Evolutionary conservation across 345 rosid species (phyloP).

Genomic region (Hibiscus mutabilis): DNA sequence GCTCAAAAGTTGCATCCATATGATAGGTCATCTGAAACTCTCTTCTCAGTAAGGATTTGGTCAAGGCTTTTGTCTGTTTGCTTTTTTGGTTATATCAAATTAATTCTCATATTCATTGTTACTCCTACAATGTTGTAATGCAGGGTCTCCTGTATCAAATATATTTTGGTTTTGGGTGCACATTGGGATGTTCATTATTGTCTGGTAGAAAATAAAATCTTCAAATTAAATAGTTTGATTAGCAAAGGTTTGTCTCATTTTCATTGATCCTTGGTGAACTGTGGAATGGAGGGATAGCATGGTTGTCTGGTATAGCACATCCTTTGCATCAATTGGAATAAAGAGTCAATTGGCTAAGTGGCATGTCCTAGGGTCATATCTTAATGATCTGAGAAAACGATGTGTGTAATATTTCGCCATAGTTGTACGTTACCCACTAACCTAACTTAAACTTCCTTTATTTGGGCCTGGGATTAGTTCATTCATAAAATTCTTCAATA

Average conservation of each 20-base stretch:
- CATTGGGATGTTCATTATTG: background rate
- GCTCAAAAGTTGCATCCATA: conserved; percentile 70
- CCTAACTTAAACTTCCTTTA: background rate
- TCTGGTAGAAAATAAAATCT: background rate
- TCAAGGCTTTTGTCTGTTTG: background rate
- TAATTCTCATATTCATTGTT: background rate
- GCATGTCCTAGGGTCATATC: background rate
- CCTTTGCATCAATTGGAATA: background rate
- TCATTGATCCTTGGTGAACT: background rate
- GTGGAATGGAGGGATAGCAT: background rate
- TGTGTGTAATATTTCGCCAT: background rate
- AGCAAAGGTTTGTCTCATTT: background rate
- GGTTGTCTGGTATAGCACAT: background rate
- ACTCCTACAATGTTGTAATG: background rate
- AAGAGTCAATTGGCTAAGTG: background rate
- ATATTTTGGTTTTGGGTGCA: background rate
- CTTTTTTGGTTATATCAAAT: background rate
- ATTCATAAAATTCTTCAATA: background rate
- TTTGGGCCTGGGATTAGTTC: background rate
- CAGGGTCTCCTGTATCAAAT: background rate
- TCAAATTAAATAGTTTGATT: background rate
- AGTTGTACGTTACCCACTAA: background rate
- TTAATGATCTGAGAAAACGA: background rate
- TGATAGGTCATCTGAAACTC: conserved; percentile 80
- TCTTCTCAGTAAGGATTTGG: conserved; percentile 55